Evolutionary conservation across 2,329 filamentous ascomycete genomes (phyloP).

Genomic region (Alternaria sp.): DNA sequence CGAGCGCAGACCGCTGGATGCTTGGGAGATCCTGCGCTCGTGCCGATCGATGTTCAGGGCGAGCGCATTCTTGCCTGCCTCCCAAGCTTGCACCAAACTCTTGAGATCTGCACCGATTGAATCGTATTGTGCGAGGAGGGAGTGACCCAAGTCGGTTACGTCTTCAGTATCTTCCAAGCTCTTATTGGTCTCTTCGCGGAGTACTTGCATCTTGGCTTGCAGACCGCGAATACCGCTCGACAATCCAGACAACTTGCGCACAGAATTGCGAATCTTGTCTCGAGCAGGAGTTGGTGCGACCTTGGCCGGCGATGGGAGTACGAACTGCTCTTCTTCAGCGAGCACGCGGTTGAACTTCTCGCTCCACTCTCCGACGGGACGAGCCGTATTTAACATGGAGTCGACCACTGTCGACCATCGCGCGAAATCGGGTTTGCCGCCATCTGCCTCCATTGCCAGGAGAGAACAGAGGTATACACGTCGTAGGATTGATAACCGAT

Average conservation of each 20-base stretch:
- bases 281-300: constrained; percentile 72
- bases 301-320: constrained; percentile 64
- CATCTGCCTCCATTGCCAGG: constrained; percentile 83
- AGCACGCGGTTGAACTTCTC: constrained; percentile 74
- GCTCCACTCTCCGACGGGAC: constrained; percentile 68
- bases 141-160: constrained; percentile 75
- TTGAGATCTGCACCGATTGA: constrained; percentile 89
- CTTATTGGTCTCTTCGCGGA: constrained; percentile 87
- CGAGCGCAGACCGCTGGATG: constrained; percentile 58
- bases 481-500: constrained; percentile 79
- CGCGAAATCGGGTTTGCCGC: constrained; percentile 76
- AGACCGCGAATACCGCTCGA: constrained; percentile 90
- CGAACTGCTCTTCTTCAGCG: constrained; percentile 75
- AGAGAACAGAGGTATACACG: constrained; percentile 90
- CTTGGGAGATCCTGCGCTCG: constrained; percentile 66
- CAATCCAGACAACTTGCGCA: constrained; percentile 86
- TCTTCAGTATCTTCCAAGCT: constrained; percentile 76
- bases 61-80: constrained; percentile 77
- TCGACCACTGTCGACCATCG: constrained; percentile 83
- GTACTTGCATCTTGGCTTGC: constrained; percentile 91
- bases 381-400: constrained; percentile 72
- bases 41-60: constrained; percentile 83
- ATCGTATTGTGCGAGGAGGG: constrained; percentile 89
- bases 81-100: constrained; percentile 60
- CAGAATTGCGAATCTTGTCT: constrained; percentile 84